Conservation (phyloP, 495 filamentous ascomycete genomes). For the Glonium stellatum region DNA sequence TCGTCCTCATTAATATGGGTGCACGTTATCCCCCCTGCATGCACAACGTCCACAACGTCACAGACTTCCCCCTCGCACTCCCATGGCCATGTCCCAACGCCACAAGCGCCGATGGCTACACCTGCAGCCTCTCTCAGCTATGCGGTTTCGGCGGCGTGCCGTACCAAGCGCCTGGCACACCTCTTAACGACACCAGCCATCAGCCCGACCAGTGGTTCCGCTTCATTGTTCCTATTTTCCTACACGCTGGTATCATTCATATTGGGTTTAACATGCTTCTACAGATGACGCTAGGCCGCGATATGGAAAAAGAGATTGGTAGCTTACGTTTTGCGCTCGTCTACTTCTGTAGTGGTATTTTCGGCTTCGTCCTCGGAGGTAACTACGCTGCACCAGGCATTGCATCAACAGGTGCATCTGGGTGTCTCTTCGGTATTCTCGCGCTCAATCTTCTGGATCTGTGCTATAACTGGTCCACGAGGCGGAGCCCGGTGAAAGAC, state of each 20-base stretch:
- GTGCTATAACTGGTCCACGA: slow-evolving; percentile 80
- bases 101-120: slow-evolving; percentile 45
- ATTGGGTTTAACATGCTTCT: slow-evolving; percentile 92
- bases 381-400: slow-evolving; percentile 79
- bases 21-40: slow-evolving; percentile 90
- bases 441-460: slow-evolving; percentile 83
- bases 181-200: slow-evolving; percentile 38
- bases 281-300: slow-evolving; percentile 76
- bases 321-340: slow-evolving; percentile 77
- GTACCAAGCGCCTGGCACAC: slow-evolving; percentile 44
- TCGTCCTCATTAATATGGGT: slow-evolving; percentile 93
- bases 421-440: slow-evolving; percentile 82
- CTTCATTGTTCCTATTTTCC: slow-evolving; percentile 91
- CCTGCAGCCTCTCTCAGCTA: slow-evolving; percentile 66
- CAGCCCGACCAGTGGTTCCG: slow-evolving; percentile 92
- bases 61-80: slow-evolving; percentile 36
- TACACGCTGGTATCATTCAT: slow-evolving; percentile 88
- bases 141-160: slow-evolving; percentile 75
- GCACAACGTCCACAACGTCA: slow-evolving; percentile 67
- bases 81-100: slow-evolving; percentile 71
- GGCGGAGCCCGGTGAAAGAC: slow-evolving; percentile 67
- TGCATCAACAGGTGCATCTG: slow-evolving; percentile 81
- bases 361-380: slow-evolving; percentile 90
- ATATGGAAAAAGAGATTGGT: slow-evolving; percentile 87
- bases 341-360: slow-evolving; percentile 87